Conservation (phyloP, 1,284 basidiomycete species). For the Xerocomus nothofagi region DNA sequence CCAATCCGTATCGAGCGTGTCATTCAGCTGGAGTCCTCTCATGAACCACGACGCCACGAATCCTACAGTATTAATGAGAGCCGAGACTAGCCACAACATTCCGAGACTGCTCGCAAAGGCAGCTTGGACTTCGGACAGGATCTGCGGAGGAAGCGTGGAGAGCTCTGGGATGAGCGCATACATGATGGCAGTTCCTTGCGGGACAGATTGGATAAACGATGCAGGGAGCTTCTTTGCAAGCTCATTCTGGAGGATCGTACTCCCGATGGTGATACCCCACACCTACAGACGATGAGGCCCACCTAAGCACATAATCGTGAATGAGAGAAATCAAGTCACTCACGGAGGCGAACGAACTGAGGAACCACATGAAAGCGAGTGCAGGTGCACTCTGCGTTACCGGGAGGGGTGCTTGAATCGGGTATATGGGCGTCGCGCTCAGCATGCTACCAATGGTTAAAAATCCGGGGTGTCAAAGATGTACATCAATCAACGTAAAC, state of each 20-base stretch:
- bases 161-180: too few species aligned
- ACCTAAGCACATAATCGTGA: neutral
- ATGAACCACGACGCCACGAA: neutral
- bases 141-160: too few species aligned
- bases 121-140: too few species aligned
- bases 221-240: slow-evolving; percentile 28
- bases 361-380: slow-evolving; percentile 36
- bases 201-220: slow-evolving; percentile 15
- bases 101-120: too few species aligned
- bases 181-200: neutral
- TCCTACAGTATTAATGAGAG: neutral
- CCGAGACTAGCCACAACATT: neutral
- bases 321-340: neutral
- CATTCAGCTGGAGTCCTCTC: neutral
- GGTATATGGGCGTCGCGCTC: slow-evolving; percentile 11
- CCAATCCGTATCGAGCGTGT: too few species aligned
- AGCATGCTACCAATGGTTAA: neutral
- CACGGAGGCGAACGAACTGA: slow-evolving; percentile 30
- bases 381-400: slow-evolving; percentile 33
- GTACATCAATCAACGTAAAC: neutral
- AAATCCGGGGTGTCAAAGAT: neutral
- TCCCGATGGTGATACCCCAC: slow-evolving; percentile 35
- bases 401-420: slow-evolving; percentile 39
- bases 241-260: slow-evolving; percentile 34
- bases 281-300: slow-evolving; percentile 15